Percentiles rank a stretch among this genome's conserved stretches.
Conservation (phyloP, 805 yeast species). For the Ogataea pignaliae region DNA sequence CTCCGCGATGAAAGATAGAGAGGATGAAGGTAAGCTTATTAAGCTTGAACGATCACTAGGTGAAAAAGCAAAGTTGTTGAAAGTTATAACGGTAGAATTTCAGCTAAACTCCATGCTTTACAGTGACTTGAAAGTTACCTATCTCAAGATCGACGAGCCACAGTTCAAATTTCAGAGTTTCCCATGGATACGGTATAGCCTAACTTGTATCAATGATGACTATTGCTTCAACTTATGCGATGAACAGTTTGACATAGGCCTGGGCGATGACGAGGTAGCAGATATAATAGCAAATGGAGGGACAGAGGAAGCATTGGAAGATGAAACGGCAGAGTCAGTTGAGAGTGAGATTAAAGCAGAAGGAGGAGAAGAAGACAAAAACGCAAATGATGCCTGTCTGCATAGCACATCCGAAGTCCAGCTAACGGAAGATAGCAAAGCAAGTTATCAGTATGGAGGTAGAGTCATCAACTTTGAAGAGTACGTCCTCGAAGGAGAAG, state of each 20-base stretch:
- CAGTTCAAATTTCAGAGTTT: slow-evolving; percentile 54
- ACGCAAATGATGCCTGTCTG: not conserved
- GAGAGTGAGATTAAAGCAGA: not conserved
- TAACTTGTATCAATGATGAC: slow-evolving; percentile 30
- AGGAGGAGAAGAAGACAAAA: not conserved
- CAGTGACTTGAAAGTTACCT: slow-evolving; percentile 64
- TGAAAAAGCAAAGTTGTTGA: not conserved
- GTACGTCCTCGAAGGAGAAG: slow-evolving; percentile 19
- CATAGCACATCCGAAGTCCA: not conserved
- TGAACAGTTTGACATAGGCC: slow-evolving; percentile 17
- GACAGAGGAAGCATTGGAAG: not conserved
- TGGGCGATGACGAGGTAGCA: slow-evolving; percentile 1
- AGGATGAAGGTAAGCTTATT: slow-evolving; percentile 3
- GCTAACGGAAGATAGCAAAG: not conserved
- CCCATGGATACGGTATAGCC: slow-evolving; percentile 72
- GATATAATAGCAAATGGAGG: slow-evolving; percentile 1
- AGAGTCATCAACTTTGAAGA: slow-evolving; percentile 23
- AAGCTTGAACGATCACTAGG: slow-evolving; percentile 5
- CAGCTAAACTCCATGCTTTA: slow-evolving; percentile 61
- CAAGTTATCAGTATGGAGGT: slow-evolving; percentile 7
- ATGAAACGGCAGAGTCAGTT: not conserved
- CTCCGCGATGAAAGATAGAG: slow-evolving; percentile 34
- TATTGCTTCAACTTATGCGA: slow-evolving; percentile 25
- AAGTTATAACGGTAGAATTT: slow-evolving; percentile 33
- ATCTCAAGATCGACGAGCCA: slow-evolving; percentile 61